A percentile compares a stretch with the other conserved stretches of the same genome.
These are phyloP conservation scores for Cyberlindnera bimundalis DNA, from an alignment of 805 yeast genomes.

Conservation along the genomic window DNA sequence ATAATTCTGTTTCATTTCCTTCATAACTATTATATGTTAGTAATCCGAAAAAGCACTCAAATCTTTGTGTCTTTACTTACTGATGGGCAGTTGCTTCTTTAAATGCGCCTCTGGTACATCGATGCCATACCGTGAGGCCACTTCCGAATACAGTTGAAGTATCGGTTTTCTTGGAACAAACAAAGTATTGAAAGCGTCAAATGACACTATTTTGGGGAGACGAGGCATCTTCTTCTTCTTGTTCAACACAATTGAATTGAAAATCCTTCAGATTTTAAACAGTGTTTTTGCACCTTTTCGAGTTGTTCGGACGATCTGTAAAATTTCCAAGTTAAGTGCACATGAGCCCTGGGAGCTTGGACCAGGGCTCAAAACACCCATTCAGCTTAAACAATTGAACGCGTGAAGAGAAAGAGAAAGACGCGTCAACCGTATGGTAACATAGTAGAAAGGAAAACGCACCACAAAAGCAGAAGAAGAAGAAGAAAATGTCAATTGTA, in stretches of 20 bases:
- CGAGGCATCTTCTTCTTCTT: constrained; percentile 3
- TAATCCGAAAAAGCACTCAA: no score
- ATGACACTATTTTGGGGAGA: constrained; percentile 42
- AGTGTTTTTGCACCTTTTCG: no score
- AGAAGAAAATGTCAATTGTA: constrained; percentile 74
- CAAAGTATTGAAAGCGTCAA: constrained; percentile 68
- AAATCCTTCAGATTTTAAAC: no score
- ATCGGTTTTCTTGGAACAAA: constrained; percentile 56
- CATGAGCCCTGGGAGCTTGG: constrained; percentile 9
- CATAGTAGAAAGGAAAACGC: background rate
- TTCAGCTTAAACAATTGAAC: no score
- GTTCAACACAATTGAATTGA: no score
- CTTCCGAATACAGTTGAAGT: constrained; percentile 47
- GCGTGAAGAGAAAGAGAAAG: background rate
- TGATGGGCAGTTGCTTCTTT: constrained; percentile 15
- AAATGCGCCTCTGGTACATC: constrained; percentile 26
- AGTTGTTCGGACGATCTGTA: no score
- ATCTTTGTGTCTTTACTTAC: no score
- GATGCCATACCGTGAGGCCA: constrained; percentile 46
- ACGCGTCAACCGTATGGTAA: background rate
- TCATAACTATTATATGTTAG: constrained; percentile 27
- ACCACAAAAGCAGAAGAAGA: background rate
- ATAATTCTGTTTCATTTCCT: constrained; percentile 33
- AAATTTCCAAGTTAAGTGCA: background rate
- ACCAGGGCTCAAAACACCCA: no score